A percentile compares a stretch with the other conserved stretches of the same genome.
Evolutionary conservation across 768 basidiomycete species (phyloP).

Genomic region (Podaxis sp.): DNA sequence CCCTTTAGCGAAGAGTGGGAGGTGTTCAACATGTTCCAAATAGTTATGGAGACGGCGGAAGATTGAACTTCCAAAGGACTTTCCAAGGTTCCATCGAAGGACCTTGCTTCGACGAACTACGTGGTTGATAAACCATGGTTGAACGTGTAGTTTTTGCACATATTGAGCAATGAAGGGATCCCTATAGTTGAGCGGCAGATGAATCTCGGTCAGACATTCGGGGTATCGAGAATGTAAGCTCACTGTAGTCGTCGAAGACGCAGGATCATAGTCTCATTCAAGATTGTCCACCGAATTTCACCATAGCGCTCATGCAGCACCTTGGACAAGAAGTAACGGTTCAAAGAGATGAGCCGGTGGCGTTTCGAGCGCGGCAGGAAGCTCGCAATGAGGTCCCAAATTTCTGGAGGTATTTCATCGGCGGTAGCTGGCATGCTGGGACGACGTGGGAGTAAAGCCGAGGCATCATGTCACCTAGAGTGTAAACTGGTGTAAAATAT

Average conservation of each 20-base stretch:
- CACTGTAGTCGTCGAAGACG: slow-evolving; percentile 9
- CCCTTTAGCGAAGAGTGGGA: not conserved
- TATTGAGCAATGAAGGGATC: slow-evolving; percentile 24
- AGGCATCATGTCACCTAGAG: not conserved
- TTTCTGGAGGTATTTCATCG: slow-evolving; percentile 28
- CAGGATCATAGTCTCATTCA: not conserved
- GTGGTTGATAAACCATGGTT: slow-evolving; percentile 40
- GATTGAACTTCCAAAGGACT: not conserved
- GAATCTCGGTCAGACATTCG: not conserved
- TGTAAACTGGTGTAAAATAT: not conserved
- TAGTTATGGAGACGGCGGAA: not conserved
- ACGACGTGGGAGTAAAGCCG: not conserved
- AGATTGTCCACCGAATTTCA: not conserved
- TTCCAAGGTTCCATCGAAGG: not conserved
- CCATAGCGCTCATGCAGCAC: slow-evolving; percentile 28
- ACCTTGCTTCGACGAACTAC: slow-evolving; percentile 22
- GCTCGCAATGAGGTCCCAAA: slow-evolving; percentile 30
- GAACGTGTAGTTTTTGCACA: slow-evolving; percentile 33
- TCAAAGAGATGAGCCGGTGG: slow-evolving; percentile 21
- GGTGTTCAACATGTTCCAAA: not conserved
- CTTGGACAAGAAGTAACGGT: slow-evolving; percentile 31
- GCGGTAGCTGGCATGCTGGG: not conserved
- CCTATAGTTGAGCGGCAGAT: not conserved
- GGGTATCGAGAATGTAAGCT: not conserved
- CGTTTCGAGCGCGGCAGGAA: slow-evolving; percentile 17